Evolutionary conservation across 2,329 filamentous ascomycete genomes (phyloP).

Genomic region (Aspergillus clavatus): DNA sequence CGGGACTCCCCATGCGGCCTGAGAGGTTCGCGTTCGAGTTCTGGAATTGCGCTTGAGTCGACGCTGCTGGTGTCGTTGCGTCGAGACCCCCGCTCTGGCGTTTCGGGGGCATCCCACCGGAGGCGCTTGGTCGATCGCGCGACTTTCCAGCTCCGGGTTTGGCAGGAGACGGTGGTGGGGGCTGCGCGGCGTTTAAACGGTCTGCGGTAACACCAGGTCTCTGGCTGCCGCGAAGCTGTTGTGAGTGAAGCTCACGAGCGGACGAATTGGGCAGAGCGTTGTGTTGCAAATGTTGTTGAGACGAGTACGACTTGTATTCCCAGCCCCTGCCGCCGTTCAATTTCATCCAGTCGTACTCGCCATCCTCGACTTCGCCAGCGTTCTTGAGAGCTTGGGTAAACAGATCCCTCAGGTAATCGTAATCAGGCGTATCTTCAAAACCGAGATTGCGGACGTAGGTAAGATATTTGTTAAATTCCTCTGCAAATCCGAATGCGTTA

Average conservation of each 20-base stretch:
- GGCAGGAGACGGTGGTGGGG: slow-evolving; percentile 79
- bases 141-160: slow-evolving; percentile 71
- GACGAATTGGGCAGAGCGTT: slow-evolving; percentile 76
- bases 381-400: slow-evolving; percentile 96
- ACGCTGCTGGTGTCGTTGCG: slow-evolving; percentile 77
- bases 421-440: slow-evolving; percentile 97
- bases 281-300: slow-evolving; percentile 70
- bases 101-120: slow-evolving; percentile 68
- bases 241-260: slow-evolving; percentile 76
- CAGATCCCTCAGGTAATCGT: slow-evolving; percentile 93
- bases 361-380: slow-evolving; percentile 89
- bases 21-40: slow-evolving; percentile 87
- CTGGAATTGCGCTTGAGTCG: slow-evolving; percentile 93
- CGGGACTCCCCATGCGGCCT: slow-evolving; percentile 52
- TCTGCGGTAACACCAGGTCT: slow-evolving; percentile 66
- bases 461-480: slow-evolving; percentile 96
- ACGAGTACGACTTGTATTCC: slow-evolving; percentile 70
- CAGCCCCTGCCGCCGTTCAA: slow-evolving; percentile 88
- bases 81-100: slow-evolving; percentile 64
- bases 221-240: slow-evolving; percentile 54
- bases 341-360: slow-evolving; percentile 99
- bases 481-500: slow-evolving; percentile 33
- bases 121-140: slow-evolving; percentile 68
- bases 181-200: slow-evolving; percentile 92
- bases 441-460: slow-evolving; percentile 96